Evolutionary conservation across 176 grass and related monocot genomes (phyloP), one percentile per base, ranked within the genome.

Genomic region (Poa pratensis): DNA sequence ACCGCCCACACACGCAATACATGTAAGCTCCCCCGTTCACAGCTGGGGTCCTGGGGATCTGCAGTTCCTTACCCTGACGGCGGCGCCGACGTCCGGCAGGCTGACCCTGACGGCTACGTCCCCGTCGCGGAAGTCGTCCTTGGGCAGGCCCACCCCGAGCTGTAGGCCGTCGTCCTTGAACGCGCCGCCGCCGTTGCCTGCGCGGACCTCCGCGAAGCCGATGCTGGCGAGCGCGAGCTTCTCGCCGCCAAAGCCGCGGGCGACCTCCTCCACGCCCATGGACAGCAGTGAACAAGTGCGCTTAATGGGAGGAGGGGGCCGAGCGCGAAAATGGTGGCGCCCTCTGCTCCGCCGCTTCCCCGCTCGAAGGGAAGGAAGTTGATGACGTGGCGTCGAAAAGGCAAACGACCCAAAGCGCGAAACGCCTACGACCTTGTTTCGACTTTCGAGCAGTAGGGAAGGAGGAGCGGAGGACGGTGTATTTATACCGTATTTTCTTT

Each of bases 171-270:
- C 77, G 2, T 71, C 83, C 88, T 77, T 77, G 78, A 63, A 82
- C 16, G 9, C 82, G 28, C 16, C 59, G 4, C 27, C 67, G 23
- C 34, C 81, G 70, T 17, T 51, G 52, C 62, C 69, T 20, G 75
- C 71, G 35, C 78, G 83, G 79, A 64, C 88, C 39, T 79, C 73
- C 5, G 84, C 84, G 48, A 87, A 86, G 57, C 80, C 55, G 80
- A 86, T 79, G 88, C 84, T 87, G 19, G 88, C 84, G 35, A 90
- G 73, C 67, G 84, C 75, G 18, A 90, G 84, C 24, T 80, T 90
- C 66, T 19, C 79, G 19, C 84, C 34, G 16, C 59, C 72, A 61
- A 43, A 79, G 69, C 9, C 62, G 26, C 68, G 69, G 12, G 13
- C 17, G 30, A 23, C 83, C 2, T 73, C 82, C 15, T 85, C 79